Evolutionary conservation across 768 basidiomycete species (phyloP).

Genomic region (Fistulinella prunicolor): DNA sequence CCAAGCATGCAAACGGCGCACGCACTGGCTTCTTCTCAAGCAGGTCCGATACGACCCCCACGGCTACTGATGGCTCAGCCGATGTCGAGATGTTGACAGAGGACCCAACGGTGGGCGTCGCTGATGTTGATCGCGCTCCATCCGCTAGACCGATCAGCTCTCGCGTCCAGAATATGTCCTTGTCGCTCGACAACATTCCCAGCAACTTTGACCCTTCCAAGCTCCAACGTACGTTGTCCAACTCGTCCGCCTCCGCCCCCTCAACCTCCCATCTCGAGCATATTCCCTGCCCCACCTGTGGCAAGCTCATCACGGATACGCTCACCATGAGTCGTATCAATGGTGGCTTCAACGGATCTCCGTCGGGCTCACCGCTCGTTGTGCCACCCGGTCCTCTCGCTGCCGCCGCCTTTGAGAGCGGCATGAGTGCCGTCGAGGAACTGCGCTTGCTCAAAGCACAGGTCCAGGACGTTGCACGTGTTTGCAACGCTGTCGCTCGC

Average conservation of each 20-base stretch:
- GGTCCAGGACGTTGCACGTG: conserved; percentile 77
- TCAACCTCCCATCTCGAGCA: conserved; percentile 41
- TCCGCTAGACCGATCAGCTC: conserved; percentile 25
- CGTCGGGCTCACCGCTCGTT: conserved; percentile 40
- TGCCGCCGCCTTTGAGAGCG: conserved; percentile 54
- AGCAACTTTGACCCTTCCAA: conserved; percentile 36
- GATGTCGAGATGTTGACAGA: conserved; percentile 32
- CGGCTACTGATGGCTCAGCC: conserved; percentile 5
- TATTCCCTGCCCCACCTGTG: conserved; percentile 54
- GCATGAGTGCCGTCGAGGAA: conserved; percentile 73
- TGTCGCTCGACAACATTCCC: conserved; percentile 52
- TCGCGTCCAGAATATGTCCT: conserved; percentile 41
- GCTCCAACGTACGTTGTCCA: conserved; percentile 31
- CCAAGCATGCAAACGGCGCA: conserved; percentile 12
- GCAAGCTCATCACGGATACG: conserved; percentile 46
- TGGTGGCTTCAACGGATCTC: conserved; percentile 24
- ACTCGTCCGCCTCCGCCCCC: conserved; percentile 42
- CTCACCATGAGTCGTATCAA: conserved; percentile 34
- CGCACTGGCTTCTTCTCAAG: conserved; percentile 23
- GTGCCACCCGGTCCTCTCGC: conserved; percentile 56
- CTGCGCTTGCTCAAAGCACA: conserved; percentile 78
- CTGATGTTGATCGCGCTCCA: conserved; percentile 21
- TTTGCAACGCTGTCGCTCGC: conserved; percentile 76
- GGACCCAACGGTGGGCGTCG: conserved; percentile 25
- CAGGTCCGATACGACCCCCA: conserved; percentile 21